Evolutionary conservation across 176 grass and related monocot genomes (phyloP).

Genomic region (Rhynchospora tenuis): DNA sequence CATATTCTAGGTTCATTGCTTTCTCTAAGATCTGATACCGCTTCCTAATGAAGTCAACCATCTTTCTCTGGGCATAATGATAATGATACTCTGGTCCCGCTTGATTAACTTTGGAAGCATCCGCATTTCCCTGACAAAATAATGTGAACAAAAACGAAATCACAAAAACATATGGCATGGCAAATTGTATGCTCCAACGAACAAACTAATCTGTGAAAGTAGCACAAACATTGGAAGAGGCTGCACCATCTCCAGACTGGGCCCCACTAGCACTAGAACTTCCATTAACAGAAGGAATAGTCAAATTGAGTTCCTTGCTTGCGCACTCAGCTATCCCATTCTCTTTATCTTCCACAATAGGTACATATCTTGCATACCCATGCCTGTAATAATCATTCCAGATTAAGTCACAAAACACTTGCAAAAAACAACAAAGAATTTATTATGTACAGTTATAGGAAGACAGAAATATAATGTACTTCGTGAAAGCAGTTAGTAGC

Average conservation of each 20-base stretch:
- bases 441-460: background rate
- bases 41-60: slow-evolving; percentile 89
- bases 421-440: background rate
- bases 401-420: background rate
- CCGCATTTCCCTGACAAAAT: slow-evolving; percentile 60
- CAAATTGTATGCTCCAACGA: slow-evolving; percentile 8
- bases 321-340: slow-evolving; percentile 72
- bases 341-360: slow-evolving; percentile 79
- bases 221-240: slow-evolving; percentile 37
- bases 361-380: slow-evolving; percentile 98
- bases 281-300: slow-evolving; percentile 55
- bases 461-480: slow-evolving; percentile 10
- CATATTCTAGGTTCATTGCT: slow-evolving; percentile 82
- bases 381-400: slow-evolving; percentile 46
- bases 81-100: slow-evolving; percentile 44
- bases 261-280: slow-evolving; percentile 27
- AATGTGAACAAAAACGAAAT: background rate
- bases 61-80: slow-evolving; percentile 81
- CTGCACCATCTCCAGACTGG: slow-evolving; percentile 44
- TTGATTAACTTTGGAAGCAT: slow-evolving; percentile 48
- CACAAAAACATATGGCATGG: background rate
- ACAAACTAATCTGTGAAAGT: background rate
- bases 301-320: slow-evolving; percentile 51
- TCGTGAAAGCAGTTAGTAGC: background rate
- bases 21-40: slow-evolving; percentile 90